Conservation (phyloP, 2,329 filamentous ascomycete genomes). For the Metarhizium humberi region DNA sequence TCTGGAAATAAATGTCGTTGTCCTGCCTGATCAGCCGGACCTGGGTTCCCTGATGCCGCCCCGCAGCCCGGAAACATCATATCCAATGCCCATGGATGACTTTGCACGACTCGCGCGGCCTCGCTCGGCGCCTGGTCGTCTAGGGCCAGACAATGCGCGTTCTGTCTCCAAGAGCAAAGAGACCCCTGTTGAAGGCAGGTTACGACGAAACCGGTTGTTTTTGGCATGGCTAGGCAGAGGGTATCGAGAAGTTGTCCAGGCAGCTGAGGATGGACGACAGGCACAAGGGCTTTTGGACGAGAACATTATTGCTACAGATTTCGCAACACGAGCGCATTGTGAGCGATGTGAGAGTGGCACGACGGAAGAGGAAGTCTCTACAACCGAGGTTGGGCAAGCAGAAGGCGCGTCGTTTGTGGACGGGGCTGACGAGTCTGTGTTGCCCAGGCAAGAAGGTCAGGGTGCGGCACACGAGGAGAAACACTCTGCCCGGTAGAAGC, state of each 20-base stretch:
- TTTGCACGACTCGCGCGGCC: neutral
- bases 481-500: neutral
- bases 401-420: neutral
- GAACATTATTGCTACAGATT: constrained; percentile 3
- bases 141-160: neutral
- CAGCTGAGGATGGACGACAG: neutral
- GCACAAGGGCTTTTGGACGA: constrained; percentile 1
- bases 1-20: neutral
- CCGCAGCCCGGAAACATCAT: neutral
- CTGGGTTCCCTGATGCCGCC: neutral
- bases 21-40: neutral
- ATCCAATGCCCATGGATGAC: neutral
- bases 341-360: neutral
- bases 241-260: neutral
- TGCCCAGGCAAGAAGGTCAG: neutral
- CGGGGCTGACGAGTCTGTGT: neutral
- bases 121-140: neutral
- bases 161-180: neutral
- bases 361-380: constrained; percentile 16
- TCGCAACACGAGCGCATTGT: constrained; percentile 6
- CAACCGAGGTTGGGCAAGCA: constrained; percentile 15
- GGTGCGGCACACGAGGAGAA: neutral
- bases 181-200: neutral
- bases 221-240: neutral
- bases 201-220: neutral